Base-by-base conservation (phyloP, 352 stramenopile species). In the Phytophthora macrochlamydospora region DNA sequence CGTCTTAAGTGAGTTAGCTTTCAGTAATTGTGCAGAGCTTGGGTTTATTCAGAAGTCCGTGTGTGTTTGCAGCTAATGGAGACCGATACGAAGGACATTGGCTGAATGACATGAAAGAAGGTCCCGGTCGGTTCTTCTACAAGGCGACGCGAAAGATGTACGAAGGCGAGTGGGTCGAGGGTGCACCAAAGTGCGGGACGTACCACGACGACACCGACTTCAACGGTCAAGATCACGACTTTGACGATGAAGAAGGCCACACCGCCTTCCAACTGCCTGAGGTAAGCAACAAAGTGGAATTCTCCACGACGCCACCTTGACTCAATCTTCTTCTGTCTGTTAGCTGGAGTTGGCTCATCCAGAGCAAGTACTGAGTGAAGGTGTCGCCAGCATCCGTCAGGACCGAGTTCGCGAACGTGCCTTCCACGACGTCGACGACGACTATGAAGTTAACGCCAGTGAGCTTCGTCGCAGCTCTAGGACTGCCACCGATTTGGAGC, bases 21-120 rank as follows among this genome's bases (percentile, higher is more conserved):
- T 0, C 18, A 24, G 1, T 54, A 8, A 40, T 30, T 31, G 2
- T 4, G 18, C 0, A 24, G 18, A 24, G 18, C 18, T 24, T 24
- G 18, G 18, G 18, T 24, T 24, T 24, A 24, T 24, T 24, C 18
- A 24, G 18, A 24, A 24, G 18, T 24, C 18, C 3, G 40, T 46
- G 40, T 24, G 14, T 42, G 43, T 24, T 6, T 29, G 28, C 50
- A 93, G 84, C 80, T 40, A 96, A 96, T 67, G 89, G 91, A 4
- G 91, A 95, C 73, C 66, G 80, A 0, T 97, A 97, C 62, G 88
- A 97, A 44, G 91, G 89, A 43, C 84, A 93, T 52, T 96, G 91
- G 85, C 57, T 91, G 3, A 75, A 94, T 51, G 91, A 95, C 75
- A 87, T 93, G 59, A 97, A 97, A 67, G 85, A 97, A 85, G 90